phyloP scores from a whole-genome alignment of 2,329 filamentous ascomycete genomes.

The Gnomoniopsis sp. region DNA sequence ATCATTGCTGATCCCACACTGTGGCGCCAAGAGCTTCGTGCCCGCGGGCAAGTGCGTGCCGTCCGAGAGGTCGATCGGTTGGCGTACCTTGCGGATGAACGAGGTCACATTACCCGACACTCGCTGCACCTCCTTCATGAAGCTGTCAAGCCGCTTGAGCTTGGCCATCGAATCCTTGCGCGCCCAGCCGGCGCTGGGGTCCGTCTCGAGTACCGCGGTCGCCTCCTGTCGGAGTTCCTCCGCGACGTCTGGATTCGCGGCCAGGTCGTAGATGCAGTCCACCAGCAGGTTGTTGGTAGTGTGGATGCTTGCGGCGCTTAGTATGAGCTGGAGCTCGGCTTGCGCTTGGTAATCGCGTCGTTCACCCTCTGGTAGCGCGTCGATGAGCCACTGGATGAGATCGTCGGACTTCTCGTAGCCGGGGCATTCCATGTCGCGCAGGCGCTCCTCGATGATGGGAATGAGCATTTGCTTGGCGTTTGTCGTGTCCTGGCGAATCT shows the following conservation, averaged over 20 bases:
- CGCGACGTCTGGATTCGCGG: constrained; percentile 43
- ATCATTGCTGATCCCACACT: constrained; percentile 39
- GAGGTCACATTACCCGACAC: constrained; percentile 40
- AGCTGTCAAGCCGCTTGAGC: constrained; percentile 45
- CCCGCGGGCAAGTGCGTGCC: constrained; percentile 40
- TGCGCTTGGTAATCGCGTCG: constrained; percentile 35
- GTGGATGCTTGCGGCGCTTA: constrained; percentile 43
- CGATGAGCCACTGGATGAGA: constrained; percentile 43
- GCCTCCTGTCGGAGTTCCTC: constrained; percentile 48
- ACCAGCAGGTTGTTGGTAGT: constrained; percentile 42
- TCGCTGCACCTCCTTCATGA: constrained; percentile 43
- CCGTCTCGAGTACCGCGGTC: constrained; percentile 35
- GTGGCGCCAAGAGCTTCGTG: constrained; percentile 39
- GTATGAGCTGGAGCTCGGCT: constrained; percentile 40
- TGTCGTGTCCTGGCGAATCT: constrained; percentile 41
- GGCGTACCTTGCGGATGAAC: constrained; percentile 44
- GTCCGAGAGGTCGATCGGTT: constrained; percentile 42
- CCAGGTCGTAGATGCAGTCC: constrained; percentile 49
- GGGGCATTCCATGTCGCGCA: constrained; percentile 37
- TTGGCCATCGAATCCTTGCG: constrained; percentile 41
- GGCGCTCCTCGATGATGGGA: constrained; percentile 44
- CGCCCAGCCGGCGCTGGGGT: constrained; percentile 32
- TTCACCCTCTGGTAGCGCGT: constrained; percentile 36
- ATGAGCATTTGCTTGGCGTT: constrained; percentile 40
- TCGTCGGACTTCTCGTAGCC: constrained; percentile 38